Conservation (phyloP, 768 basidiomycete species). For the Collybia nuda region DNA sequence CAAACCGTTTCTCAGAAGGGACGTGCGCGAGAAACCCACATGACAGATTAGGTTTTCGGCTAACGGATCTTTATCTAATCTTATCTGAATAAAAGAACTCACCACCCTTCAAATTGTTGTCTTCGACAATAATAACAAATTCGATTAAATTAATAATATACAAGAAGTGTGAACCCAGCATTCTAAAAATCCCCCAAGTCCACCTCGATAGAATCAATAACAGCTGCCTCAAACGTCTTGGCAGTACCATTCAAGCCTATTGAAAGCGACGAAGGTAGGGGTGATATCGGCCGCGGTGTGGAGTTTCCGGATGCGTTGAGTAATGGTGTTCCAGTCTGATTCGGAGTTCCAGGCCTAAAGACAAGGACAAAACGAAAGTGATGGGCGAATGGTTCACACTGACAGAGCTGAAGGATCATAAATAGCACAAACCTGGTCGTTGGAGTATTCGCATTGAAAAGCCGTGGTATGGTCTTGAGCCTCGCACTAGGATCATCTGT, state of each 20-base stretch:
- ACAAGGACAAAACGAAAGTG: constrained; percentile 3
- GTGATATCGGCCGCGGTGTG: constrained; percentile 19
- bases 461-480: constrained; percentile 61
- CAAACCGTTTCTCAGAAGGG: constrained; percentile 20
- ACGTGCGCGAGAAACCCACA: constrained; percentile 29
- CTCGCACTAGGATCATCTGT: constrained; percentile 66
- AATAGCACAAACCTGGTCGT: constrained; percentile 56
- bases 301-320: constrained; percentile 25
- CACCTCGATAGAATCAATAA: constrained; percentile 70
- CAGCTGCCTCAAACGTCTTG: constrained; percentile 51
- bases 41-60: constrained; percentile 17
- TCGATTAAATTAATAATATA: background rate
- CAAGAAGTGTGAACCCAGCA: background rate
- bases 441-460: constrained; percentile 49
- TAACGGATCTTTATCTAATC: constrained; percentile 30
- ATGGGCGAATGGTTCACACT: constrained; percentile 4
- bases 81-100: constrained; percentile 16
- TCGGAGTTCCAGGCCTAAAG: constrained; percentile 49
- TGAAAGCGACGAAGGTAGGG: constrained; percentile 21
- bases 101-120: background rate
- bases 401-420: background rate
- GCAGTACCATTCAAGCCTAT: constrained; percentile 22
- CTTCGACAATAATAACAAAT: background rate
- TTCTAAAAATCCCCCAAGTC: constrained; percentile 77
- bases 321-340: constrained; percentile 36